Base-by-base conservation (phyloP, 1,139 yeast species). In the Scheffersomyces stambukii region DNA sequence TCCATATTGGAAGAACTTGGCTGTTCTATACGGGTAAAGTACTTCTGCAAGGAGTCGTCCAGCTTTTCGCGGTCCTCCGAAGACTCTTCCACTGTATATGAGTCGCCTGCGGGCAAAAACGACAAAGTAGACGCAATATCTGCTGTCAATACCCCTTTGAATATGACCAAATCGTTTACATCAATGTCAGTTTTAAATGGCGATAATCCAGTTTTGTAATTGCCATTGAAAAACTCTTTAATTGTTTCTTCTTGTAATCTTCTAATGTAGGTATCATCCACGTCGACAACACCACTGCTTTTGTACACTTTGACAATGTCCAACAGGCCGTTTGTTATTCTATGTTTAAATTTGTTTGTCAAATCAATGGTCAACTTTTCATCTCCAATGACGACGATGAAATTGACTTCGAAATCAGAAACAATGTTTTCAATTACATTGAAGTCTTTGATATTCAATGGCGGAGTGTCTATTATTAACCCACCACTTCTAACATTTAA, bases 211-310 rank as follows among this genome's bases (percentile, higher is more conserved):
- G 77, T 74, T 30, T 69, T 69, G 23, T 64, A 60, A 10, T 75
- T 74, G 2, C 98, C 98, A 48, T 93, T 86, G 47, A 93, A 93
- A 52, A 91, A 93, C 47, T 88, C 94, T 48, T 78, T 77, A 31
- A 91, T 85, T 4, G 81, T 65, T 29, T 75, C 72, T 45, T 88
- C 84, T 52, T 91, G 97, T 16, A 70, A 38, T 26, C 80, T 75
- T 46, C 97, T 69, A 27, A 70, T 64, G 48, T 64, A 85, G 11
- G 75, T 61, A 28, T 81, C 93, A 38, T 83, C 93, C 16, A 77
- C 66, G 27, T 83, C 88, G 6, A 84, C 84, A 6, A 60, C 64
- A 1, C 95, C 95, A 20, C 82, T 84, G 28, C 86, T 78, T 42
- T 75, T 77, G 20, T 78, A 72, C 3, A 84, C 67, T 42, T 81